Percentiles rank a stretch among this genome's conserved stretches.
These are phyloP conservation scores for Serendipita sp. DNA, from an alignment of 768 basidiomycete species.

Conservation along the genomic window DNA sequence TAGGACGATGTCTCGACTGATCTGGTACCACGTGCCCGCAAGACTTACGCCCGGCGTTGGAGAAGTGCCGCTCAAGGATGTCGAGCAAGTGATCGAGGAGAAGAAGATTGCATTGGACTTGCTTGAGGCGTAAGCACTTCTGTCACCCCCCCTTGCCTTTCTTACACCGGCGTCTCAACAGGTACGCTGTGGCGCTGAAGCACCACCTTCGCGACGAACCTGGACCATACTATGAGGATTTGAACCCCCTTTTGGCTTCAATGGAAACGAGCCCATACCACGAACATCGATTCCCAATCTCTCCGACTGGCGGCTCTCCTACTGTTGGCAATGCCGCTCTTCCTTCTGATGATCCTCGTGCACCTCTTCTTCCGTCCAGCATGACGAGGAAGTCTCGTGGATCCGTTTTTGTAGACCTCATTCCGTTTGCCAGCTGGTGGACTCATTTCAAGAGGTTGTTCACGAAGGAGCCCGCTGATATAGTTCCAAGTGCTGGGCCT, in stretches of 20 bases:
- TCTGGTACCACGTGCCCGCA: slow-evolving; percentile 49
- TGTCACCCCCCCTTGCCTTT: background rate
- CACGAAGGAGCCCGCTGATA: background rate
- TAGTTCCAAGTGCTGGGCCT: background rate
- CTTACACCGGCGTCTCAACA: slow-evolving; percentile 14
- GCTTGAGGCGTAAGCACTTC: slow-evolving; percentile 33
- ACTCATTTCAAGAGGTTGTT: slow-evolving; percentile 5
- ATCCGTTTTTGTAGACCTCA: slow-evolving; percentile 17
- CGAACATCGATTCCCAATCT: slow-evolving; percentile 10
- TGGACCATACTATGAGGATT: slow-evolving; percentile 38
- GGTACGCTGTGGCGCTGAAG: slow-evolving; percentile 42
- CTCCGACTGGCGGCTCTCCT: background rate
- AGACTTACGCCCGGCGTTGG: slow-evolving; percentile 27
- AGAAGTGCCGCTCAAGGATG: slow-evolving; percentile 28
- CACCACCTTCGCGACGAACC: slow-evolving; percentile 49
- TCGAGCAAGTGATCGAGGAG: slow-evolving; percentile 40
- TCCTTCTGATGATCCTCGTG: slow-evolving; percentile 22
- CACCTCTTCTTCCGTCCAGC: slow-evolving; percentile 20
- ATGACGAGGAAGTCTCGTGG: slow-evolving; percentile 10
- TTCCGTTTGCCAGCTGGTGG: slow-evolving; percentile 18
- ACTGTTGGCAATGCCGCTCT: background rate
- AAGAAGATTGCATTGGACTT: slow-evolving; percentile 45
- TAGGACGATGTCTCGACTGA: slow-evolving; percentile 34
- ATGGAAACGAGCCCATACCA: slow-evolving; percentile 19
- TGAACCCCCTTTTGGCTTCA: slow-evolving; percentile 19